Evolutionary conservation across 257 asterid species (phyloP), one percentile per base, ranked within the genome.

Genomic region (Scutellaria minor): DNA sequence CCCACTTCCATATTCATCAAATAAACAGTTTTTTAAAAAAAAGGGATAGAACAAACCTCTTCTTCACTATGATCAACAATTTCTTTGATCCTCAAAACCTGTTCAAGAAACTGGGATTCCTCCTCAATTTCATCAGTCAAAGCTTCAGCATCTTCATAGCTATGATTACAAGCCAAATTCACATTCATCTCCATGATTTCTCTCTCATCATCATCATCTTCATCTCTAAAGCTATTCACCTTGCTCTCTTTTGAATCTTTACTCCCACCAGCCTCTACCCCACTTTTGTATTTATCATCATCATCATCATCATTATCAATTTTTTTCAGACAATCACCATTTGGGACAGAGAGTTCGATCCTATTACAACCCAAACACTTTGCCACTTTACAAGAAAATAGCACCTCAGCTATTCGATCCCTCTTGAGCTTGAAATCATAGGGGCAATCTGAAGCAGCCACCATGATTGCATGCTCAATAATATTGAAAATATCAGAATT

Each of bases 391-490:
- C 82, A 75, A 12, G 80, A 39, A 41, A 82, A 87, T n/a, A 85
- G 47, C 69, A 55, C 48, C 75, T 84, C 85, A 22, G 84, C 85
- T 62, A 85, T 85, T 60, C 77, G 72, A 78, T 75, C 89, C 73
- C 91, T 76, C 40, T 73, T 87, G 71, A 62, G 24, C 62, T 68
- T 82, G 61, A 87, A 80, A 4, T 85, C 86, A 4, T 65, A n/a
- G 14, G 89, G 93, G 56, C 61, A 62, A 82, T 87, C 90, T 31
- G 70, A 22, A 3, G 82, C 84, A n/a, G 87, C 90, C 31, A 87
- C 77, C 79, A 76, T 81, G 37, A 87, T 56, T 15, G 85, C 88
- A 64, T 80, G 73, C 65, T 87, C 83, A 37, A 87, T 81, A 40
- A 85, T 52, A 18, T 60, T 68, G 42, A 82, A 85, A 1, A 87